phyloP scores from a whole-genome alignment of 2,329 filamentous ascomycete species.

The Aspergillus luchuensis region DNA sequence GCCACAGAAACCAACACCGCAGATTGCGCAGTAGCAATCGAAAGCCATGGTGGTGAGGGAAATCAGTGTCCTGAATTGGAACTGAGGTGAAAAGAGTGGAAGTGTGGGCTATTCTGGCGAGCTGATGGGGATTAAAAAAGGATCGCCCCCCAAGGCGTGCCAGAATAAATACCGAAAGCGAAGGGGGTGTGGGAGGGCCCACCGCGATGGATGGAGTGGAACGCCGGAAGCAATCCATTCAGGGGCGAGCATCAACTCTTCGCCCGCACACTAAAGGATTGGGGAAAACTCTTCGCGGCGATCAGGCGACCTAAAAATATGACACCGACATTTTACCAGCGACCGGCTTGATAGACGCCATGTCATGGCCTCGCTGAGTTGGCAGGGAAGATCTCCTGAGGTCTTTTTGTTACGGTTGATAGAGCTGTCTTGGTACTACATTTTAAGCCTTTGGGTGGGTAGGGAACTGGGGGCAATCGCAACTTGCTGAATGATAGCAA shows the following conservation, averaged over 20 bases:
- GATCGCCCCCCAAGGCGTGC: background rate
- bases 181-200: constrained; percentile 1
- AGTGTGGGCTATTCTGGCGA: background rate
- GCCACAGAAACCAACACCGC: constrained; percentile 25
- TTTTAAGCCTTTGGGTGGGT: background rate
- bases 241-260: constrained; percentile 3
- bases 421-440: background rate
- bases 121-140: background rate
- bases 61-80: background rate
- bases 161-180: constrained; percentile 5
- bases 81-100: background rate
- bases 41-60: constrained; percentile 19
- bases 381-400: constrained; percentile 3
- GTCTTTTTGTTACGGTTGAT: background rate
- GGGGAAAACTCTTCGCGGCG: constrained; percentile 8
- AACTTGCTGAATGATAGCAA: constrained; percentile 1
- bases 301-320: constrained; percentile 12
- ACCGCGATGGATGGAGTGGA: background rate
- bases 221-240: constrained; percentile 4
- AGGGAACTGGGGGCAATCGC: background rate
- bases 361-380: background rate
- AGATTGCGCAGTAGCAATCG: constrained; percentile 28
- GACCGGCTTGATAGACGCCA: background rate
- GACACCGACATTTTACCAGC: background rate
- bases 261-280: background rate